A percentile compares a stretch with the other conserved stretches of the same genome.
Evolutionary conservation across 1,139 yeast genomes (phyloP).

Genomic region (Geotrichum armillariae): DNA sequence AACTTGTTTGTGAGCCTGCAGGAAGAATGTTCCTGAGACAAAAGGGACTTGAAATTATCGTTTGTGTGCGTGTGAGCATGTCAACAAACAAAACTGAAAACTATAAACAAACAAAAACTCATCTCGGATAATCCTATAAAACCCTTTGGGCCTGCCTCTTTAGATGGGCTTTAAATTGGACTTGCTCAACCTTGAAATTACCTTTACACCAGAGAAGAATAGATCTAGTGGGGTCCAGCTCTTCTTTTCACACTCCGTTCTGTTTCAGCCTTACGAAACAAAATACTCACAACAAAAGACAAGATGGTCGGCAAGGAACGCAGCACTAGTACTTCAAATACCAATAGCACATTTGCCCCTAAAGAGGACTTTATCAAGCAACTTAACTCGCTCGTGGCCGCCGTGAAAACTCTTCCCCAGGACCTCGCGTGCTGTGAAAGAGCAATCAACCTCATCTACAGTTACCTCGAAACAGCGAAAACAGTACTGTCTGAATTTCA

Average conservation of each 20-base stretch:
- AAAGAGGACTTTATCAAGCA: neutral
- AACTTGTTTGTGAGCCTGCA: too few species aligned
- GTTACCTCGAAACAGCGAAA: conserved; percentile 27
- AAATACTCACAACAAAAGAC: too few species aligned
- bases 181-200: neutral
- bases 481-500: conserved; percentile 27
- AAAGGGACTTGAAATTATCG: neutral
- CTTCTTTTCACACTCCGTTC: too few species aligned
- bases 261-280: too few species aligned
- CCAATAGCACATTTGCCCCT: neutral
- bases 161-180: too few species aligned
- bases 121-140: neutral
- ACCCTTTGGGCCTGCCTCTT: neutral
- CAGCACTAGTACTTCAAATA: too few species aligned
- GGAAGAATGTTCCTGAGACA: too few species aligned
- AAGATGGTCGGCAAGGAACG: too few species aligned
- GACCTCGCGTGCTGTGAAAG: neutral
- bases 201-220: too few species aligned
- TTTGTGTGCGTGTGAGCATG: neutral
- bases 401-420: neutral
- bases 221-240: too few species aligned
- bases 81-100: neutral
- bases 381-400: neutral
- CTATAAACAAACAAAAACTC: neutral
- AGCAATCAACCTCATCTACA: conserved; percentile 24